phyloP scores from a whole-genome alignment of 2,329 filamentous ascomycete genomes.

The Pochonia chlamydosporia region DNA sequence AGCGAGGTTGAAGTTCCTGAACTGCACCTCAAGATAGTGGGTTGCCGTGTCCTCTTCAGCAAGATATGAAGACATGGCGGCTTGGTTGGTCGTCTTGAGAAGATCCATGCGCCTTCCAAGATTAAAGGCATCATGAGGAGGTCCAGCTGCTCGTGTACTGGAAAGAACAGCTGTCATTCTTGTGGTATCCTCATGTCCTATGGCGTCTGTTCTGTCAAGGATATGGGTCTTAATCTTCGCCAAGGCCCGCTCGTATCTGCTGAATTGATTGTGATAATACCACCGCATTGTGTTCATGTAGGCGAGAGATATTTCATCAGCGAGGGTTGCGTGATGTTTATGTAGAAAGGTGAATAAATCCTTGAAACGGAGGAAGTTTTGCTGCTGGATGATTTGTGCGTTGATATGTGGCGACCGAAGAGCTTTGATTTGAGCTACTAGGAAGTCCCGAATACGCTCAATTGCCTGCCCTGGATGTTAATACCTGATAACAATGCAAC shows the following conservation, averaged over 20 bases:
- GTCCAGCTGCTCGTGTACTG: slow-evolving; percentile 37
- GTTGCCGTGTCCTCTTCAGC: slow-evolving; percentile 83
- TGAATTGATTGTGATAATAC: slow-evolving; percentile 94
- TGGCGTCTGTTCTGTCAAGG: slow-evolving; percentile 75
- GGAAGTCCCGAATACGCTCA: slow-evolving; percentile 87
- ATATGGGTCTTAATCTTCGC: slow-evolving; percentile 78
- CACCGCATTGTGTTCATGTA: slow-evolving; percentile 99
- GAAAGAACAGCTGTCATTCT: slow-evolving; percentile 58
- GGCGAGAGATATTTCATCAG: slow-evolving; percentile 83
- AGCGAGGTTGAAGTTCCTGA: slow-evolving; percentile 91
- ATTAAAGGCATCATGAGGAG: slow-evolving; percentile 80
- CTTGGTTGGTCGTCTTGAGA: slow-evolving; percentile 65
- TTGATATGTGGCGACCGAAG: slow-evolving; percentile 94
- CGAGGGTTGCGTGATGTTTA: slow-evolving; percentile 73
- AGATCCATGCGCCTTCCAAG: slow-evolving; percentile 82
- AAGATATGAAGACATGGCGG: slow-evolving; percentile 78
- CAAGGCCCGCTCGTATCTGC: slow-evolving; percentile 76
- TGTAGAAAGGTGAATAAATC: slow-evolving; percentile 83
- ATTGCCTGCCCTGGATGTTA: slow-evolving; percentile 53
- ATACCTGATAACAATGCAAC: not conserved
- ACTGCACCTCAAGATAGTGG: slow-evolving; percentile 85
- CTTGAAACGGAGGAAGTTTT: slow-evolving; percentile 82
- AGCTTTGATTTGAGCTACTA: slow-evolving; percentile 91
- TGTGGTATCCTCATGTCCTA: slow-evolving; percentile 71
- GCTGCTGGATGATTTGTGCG: slow-evolving; percentile 92